phyloP scores from a whole-genome alignment of 306 rosid genomes.

The Ammopiptanthus mongolicus region DNA sequence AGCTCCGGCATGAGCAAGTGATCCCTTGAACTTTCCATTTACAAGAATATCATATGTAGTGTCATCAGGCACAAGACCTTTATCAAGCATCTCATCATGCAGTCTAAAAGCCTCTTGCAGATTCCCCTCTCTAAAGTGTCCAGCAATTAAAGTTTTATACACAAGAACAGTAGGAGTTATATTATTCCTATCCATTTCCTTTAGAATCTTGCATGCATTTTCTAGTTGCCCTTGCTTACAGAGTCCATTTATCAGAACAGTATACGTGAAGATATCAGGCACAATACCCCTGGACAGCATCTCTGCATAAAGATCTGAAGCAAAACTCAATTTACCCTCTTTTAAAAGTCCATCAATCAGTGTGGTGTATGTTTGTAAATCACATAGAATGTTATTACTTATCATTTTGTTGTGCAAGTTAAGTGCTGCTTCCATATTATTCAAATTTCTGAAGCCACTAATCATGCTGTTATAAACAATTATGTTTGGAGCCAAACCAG shows the following conservation, averaged over 20 bases:
- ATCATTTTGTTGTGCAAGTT: conserved; percentile 55
- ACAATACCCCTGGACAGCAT: conserved; percentile 67
- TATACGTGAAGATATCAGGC: conserved; percentile 50
- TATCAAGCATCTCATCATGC: conserved; percentile 85
- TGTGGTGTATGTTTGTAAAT: conserved; percentile 58
- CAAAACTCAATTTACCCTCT: conserved; percentile 47
- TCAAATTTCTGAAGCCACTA: conserved; percentile 50
- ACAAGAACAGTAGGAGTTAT: conserved; percentile 51
- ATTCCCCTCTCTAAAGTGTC: conserved; percentile 65
- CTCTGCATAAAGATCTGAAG: conserved; percentile 64
- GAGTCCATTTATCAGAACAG: conserved; percentile 56
- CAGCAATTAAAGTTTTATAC: conserved; percentile 64
- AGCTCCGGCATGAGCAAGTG: conserved; percentile 8
- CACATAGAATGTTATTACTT: conserved; percentile 49
- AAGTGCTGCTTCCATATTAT: conserved; percentile 65
- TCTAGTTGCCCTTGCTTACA: conserved; percentile 57
- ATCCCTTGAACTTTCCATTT: conserved; percentile 47
- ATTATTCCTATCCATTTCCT: conserved; percentile 47
- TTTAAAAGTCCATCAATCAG: conserved; percentile 54
- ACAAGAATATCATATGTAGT: conserved; percentile 63
- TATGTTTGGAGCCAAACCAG: conserved; percentile 66
- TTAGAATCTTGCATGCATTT: conserved; percentile 51
- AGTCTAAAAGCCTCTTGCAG: conserved; percentile 64
- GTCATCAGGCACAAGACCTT: conserved; percentile 65
- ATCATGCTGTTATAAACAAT: conserved; percentile 67